Base-by-base conservation (phyloP, 2,329 filamentous ascomycete genomes). In the Xylariomycetidae sp. region DNA sequence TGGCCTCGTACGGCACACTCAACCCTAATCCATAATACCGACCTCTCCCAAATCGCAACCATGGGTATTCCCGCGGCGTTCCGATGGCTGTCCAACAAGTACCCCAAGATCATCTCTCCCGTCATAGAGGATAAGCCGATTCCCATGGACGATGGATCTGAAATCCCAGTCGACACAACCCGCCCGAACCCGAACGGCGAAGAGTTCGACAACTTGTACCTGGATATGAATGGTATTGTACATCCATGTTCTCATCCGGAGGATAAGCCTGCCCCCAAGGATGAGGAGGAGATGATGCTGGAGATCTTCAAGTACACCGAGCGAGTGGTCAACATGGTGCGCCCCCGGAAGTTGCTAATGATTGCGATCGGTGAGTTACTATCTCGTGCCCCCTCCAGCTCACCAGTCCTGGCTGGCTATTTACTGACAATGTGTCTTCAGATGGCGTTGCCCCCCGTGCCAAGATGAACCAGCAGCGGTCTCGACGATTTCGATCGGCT, bases 141-240 rank as follows among this genome's bases (percentile, higher is more conserved):
- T 35, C 80, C 80, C 44, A 77, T 96, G 60, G 72, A 75, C 8
- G 86, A 95, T 72, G 90, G 88, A 46, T 74, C 81, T 26, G 71
- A 76, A 47, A 82, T 95, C 37, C 92, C 92, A 2, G 77, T 96
- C 40, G 88, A 98, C 57, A 80, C 78, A 9, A 88, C 83, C 6
- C 70, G 76, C 24, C 79, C 86, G 5, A 98, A 98, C 55, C 93
- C 93, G 3, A 98, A 98, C 63, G 88, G 88, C 58, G 90, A 96
- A 64, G 92, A 98, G 61, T 85, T 95, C 54, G 90, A 98, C 65
- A 98, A 98, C 54, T 70, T 98, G 5, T 98, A 98, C 56, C 76
- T 98, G 43, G 92, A 98, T 55, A 96, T 98, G 90, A 98, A 98
- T 61, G 93, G 92, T 58, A 98, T 98, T 47, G 92, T 98, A 23